These are phyloP conservation scores for Phytomonas francai DNA, from an alignment of 208 protist species.

Conservation along the genomic window DNA sequence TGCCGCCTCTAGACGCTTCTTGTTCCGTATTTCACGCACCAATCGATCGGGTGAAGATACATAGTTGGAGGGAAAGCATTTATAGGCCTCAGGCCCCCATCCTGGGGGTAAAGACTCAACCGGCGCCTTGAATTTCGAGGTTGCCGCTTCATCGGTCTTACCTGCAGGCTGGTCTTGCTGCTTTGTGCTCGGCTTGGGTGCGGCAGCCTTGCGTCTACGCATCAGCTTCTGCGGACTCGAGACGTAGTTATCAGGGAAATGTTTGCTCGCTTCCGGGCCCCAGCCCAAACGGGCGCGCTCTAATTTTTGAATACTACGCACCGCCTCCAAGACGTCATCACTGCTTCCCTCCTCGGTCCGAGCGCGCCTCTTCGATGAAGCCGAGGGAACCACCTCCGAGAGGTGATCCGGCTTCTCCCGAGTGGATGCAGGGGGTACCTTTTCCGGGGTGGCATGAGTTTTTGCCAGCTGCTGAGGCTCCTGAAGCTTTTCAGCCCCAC, in stretches of 20 bases:
- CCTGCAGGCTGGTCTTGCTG: neutral
- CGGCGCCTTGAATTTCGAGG: neutral
- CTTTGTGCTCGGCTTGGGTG: conserved; percentile 9
- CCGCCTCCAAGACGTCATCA: neutral
- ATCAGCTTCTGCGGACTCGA: conserved; percentile 46
- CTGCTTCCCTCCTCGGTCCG: neutral
- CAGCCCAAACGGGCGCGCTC: conserved; percentile 29
- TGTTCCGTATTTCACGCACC: conserved; percentile 12
- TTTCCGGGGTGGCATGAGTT: neutral
- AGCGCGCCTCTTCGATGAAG: neutral
- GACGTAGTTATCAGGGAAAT: conserved; percentile 68
- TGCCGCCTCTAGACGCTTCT: conserved; percentile 1
- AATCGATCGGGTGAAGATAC: conserved; percentile 38
- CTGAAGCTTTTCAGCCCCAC: neutral
- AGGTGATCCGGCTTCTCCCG: neutral
- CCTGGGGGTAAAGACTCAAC: conserved; percentile 12
- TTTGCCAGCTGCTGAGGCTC: neutral
- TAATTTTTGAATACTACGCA: neutral
- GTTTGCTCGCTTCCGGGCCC: conserved; percentile 62
- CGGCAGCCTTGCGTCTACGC: conserved; percentile 14
- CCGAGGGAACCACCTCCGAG: neutral
- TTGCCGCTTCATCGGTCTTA: neutral
- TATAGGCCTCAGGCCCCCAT: conserved; percentile 65
- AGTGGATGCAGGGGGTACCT: neutral
- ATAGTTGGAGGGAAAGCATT: conserved; percentile 62